Evolutionary conservation across 75 land plant species (phyloP), one percentile per base, ranked within the genome.

Genomic region (Adiantum capillusveneris): DNA sequence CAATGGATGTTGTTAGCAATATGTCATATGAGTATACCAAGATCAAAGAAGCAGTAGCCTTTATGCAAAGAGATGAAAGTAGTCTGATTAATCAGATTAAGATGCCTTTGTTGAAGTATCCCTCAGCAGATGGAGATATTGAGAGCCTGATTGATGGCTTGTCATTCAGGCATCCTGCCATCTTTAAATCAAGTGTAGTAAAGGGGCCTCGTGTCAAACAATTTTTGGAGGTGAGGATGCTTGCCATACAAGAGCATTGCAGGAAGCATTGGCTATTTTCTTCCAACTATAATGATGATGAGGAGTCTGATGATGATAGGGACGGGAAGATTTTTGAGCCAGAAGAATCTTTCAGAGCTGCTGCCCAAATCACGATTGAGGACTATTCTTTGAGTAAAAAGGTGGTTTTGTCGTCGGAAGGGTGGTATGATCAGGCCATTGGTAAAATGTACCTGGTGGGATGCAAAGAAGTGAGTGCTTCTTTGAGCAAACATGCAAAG

Each of bases 361-460:
- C 89, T 42, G 80, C 79, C 13, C 57, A 70, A 39, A 63, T 85
- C 11, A 67, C 53, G 9, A 12, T 81, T 2, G 20, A 22, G 31
- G 78, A 61, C 29, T 13, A 57, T 11, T 14, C 16, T 1, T 53
- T 44, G 30, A 65, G 5, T 7, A 78, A 71, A 5, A 42, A 65
- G 20, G 61, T 70, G 13, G 17, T 21, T 7, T 44, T 85, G 11
- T 75, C 67, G 24, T 12, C 87, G 30, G 90, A 86, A 65, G 90
- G 88, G 39, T 27, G 76, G 19, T 86, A 86, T 67, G 67, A 83
- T 50, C 79, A 75, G 6, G 57, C 36, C 26, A 64, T 65, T 36
- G 88, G 88, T 1, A 74, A 52, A 63, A 72, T 82, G 82, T 75
- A 75, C 42, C 71, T 78, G 11, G 63, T 84, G 50, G 88, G 79